Percentiles rank a stretch among this genome's conserved stretches.
Conservation (phyloP, 768 basidiomycete species). For the Suillus paluster region DNA sequence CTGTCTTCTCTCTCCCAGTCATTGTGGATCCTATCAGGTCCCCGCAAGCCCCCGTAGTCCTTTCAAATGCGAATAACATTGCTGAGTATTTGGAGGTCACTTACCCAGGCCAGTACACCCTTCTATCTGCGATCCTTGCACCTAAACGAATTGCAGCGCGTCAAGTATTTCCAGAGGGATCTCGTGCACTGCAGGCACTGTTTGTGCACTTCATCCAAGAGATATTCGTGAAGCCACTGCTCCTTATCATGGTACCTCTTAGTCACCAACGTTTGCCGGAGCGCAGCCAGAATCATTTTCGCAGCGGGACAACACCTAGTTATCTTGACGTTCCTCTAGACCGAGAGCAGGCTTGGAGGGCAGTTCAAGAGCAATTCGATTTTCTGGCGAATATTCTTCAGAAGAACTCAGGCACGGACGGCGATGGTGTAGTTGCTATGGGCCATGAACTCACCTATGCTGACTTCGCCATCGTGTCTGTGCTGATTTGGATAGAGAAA, state of each 20-base stretch:
- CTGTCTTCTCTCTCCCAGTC: constrained; percentile 71
- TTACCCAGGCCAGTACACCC: constrained; percentile 45
- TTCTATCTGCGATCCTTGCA: neutral
- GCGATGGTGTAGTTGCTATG: constrained; percentile 66
- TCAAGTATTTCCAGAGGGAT: constrained; percentile 71
- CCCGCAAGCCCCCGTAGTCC: constrained; percentile 48
- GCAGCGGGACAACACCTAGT: constrained; percentile 19
- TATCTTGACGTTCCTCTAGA: constrained; percentile 42
- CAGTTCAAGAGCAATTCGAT: constrained; percentile 68
- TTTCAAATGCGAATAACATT: constrained; percentile 65
- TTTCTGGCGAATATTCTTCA: constrained; percentile 68
- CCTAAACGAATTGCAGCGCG: constrained; percentile 41
- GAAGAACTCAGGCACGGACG: constrained; percentile 63
- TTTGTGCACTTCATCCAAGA: constrained; percentile 76
- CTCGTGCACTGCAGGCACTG: constrained; percentile 66
- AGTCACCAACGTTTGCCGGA: constrained; percentile 64
- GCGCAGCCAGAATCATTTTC: constrained; percentile 57
- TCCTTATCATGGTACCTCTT: constrained; percentile 72
- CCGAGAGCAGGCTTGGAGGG: constrained; percentile 67
- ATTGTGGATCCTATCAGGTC: constrained; percentile 62
- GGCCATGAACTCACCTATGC: constrained; percentile 72
- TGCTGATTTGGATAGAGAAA: constrained; percentile 75
- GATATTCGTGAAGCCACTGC: constrained; percentile 63
- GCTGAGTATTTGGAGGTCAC: constrained; percentile 72
- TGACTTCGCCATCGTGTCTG: constrained; percentile 74